Conservation (phyloP, 345 rosid genomes). For the Nasturtium officinale region DNA sequence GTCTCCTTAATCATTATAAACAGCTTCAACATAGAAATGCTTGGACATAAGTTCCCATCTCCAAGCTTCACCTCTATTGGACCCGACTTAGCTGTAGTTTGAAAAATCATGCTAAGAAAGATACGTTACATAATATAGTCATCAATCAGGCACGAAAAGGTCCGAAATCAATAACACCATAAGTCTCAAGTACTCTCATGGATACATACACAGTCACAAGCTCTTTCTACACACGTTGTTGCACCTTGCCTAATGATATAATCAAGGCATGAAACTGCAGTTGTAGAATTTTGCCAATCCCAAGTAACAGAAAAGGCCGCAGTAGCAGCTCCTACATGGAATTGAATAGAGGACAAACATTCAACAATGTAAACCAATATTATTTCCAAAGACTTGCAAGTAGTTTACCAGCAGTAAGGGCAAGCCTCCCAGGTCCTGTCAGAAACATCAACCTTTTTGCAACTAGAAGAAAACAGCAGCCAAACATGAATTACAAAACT, state of each 20-base stretch:
- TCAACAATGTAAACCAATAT: not conserved
- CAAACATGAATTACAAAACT: not conserved
- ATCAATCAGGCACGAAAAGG: not conserved
- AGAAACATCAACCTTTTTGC: conserved; percentile 21
- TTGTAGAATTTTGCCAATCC: conserved; percentile 48
- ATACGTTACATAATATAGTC: not conserved
- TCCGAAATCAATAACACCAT: not conserved
- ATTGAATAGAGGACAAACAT: not conserved
- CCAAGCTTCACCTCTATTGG: conserved; percentile 56
- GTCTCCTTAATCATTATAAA: conserved; percentile 68
- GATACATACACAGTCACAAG: conserved; percentile 70
- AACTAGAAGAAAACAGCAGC: conserved; percentile 17
- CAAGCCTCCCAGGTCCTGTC: not conserved
- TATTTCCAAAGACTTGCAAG: not conserved
- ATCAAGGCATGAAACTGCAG: conserved; percentile 56
- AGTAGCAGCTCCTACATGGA: conserved; percentile 50
- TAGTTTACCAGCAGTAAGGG: conserved; percentile 32
- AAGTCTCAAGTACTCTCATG: conserved; percentile 5
- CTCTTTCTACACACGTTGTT: conserved; percentile 62
- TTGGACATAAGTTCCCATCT: conserved; percentile 56
- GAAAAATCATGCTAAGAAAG: conserved; percentile 13
- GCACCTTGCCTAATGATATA: conserved; percentile 66
- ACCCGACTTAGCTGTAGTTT: conserved; percentile 57
- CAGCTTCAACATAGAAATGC: conserved; percentile 75
- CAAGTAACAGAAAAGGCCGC: conserved; percentile 16